Evolutionary conservation across 768 basidiomycete genomes (phyloP).

Genomic region (Tricholoma bakamatsutake): DNA sequence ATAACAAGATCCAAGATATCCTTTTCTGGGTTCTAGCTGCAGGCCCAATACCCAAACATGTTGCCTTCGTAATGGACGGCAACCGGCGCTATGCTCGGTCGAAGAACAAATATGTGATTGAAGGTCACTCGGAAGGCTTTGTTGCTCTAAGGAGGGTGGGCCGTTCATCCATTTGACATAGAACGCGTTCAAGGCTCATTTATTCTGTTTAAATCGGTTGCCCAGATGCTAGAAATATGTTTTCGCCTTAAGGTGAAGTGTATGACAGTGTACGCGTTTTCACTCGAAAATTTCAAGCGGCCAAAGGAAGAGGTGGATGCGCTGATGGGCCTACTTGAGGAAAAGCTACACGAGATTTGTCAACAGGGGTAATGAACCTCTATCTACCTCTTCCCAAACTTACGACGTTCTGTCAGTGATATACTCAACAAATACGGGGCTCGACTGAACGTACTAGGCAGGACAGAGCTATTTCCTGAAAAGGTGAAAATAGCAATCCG

Average conservation of each 20-base stretch:
- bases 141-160: conserved; percentile 71
- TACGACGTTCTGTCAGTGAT: conserved; percentile 40
- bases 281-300: conserved; percentile 95
- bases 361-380: conserved; percentile 55
- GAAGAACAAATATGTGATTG: conserved; percentile 53
- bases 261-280: conserved; percentile 95
- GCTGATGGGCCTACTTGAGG: conserved; percentile 79
- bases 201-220: conserved; percentile 7
- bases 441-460: conserved; percentile 78
- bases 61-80: conserved; percentile 97
- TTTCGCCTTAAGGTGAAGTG: conserved; percentile 72
- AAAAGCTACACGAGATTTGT: conserved; percentile 72
- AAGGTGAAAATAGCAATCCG: conserved; percentile 61
- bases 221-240: conserved; percentile 81
- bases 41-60: conserved; percentile 84
- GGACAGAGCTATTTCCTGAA: conserved; percentile 68
- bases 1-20: conserved; percentile 6
- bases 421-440: conserved; percentile 80
- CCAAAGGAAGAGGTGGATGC: conserved; percentile 79
- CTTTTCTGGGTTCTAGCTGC: conserved; percentile 48
- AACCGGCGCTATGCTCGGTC: conserved; percentile 85
- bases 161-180: neutral
- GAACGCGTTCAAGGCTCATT: neutral
- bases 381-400: neutral
- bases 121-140: conserved; percentile 88